Evolutionary conservation across 306 rosid species (phyloP).

Genomic region (Argentina anserina): DNA sequence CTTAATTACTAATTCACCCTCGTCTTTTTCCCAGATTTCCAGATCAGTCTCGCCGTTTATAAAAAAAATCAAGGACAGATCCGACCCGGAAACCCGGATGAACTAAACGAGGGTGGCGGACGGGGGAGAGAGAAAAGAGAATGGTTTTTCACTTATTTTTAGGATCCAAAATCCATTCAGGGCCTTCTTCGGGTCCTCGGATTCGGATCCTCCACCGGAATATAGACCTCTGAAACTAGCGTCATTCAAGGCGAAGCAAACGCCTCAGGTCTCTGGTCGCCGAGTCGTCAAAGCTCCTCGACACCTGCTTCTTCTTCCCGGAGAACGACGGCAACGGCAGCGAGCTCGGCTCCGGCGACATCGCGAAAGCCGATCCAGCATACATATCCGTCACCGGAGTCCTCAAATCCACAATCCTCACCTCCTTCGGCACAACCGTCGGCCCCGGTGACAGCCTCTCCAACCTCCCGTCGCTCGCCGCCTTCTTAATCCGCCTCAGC

Average conservation of each 20-base stretch:
- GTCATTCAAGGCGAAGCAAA: slow-evolving; percentile 63
- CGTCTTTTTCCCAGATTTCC: slow-evolving; percentile 21
- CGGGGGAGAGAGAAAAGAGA: background rate
- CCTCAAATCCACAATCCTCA: slow-evolving; percentile 34
- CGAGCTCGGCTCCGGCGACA: slow-evolving; percentile 82
- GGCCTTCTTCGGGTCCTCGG: slow-evolving; percentile 10
- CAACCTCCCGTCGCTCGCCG: slow-evolving; percentile 40
- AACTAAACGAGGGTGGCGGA: background rate
- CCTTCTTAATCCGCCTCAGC: slow-evolving; percentile 37
- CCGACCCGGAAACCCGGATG: slow-evolving; percentile 28
- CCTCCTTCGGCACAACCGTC: slow-evolving; percentile 41
- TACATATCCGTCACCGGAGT: slow-evolving; percentile 34
- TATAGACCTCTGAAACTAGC: background rate
- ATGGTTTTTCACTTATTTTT: background rate
- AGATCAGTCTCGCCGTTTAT: slow-evolving; percentile 58
- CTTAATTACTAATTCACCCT: slow-evolving; percentile 31
- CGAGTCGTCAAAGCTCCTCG: slow-evolving; percentile 47
- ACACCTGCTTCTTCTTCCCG: slow-evolving; percentile 44
- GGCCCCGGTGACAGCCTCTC: slow-evolving; percentile 62
- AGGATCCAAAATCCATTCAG: background rate
- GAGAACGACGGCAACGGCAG: slow-evolving; percentile 82
- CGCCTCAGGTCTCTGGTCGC: slow-evolving; percentile 90
- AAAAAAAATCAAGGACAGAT: slow-evolving; percentile 70
- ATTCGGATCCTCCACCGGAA: background rate
- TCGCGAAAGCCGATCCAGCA: slow-evolving; percentile 82